Base-by-base conservation (phyloP, 1,139 yeast species). In the Ogataea hybrid region DNA sequence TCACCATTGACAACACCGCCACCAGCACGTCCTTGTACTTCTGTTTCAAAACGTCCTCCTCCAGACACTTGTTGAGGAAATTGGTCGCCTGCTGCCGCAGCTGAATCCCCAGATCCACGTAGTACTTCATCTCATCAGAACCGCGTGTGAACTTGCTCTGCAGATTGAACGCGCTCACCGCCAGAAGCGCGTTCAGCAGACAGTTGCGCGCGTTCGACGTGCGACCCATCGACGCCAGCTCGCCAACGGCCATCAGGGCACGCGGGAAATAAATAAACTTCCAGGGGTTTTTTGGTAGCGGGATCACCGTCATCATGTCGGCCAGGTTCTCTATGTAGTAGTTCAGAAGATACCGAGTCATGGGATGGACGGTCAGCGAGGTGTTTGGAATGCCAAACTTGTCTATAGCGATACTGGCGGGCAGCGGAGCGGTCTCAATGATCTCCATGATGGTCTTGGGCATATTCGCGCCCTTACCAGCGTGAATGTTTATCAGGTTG, bases 271-370 rank as follows among this genome's bases (percentile, higher is more conserved):
- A 87, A 18, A 87, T 79, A 1, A 84, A 81, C 56, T 82, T 83
- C 96, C 96, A 88, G 0, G 96, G 95, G 56, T 86, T 87, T 49
- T 83, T 84, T 0, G 85, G 79, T 39, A 86, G 72, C 1, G 88
- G 86, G 23, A 87, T 82, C 9, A 87, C 95, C 0, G 95, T 84
- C 96, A 88, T 87, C 57, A 84, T 70, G 58, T 86, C 92, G 0
- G 94, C 92, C 1, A 88, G 95, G 48, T 81, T 79, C 12, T 83
- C 77, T n/a, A 79, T 75, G 60, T 87, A 88, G 58, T 88, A 81
- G 49, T 81, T 81, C 33, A 88, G 66, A 34, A 88, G 66, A 58
- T 81, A 84, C 40, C 95, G 56, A 12, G 88, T 77, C 53, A 81
- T 67, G 5, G 88, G 87, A 53, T 78, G 79, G 8, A 82, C 79